phyloP scores from a whole-genome alignment of 129 eudicot species.

The Pseudognaphalium luteoalbum region DNA sequence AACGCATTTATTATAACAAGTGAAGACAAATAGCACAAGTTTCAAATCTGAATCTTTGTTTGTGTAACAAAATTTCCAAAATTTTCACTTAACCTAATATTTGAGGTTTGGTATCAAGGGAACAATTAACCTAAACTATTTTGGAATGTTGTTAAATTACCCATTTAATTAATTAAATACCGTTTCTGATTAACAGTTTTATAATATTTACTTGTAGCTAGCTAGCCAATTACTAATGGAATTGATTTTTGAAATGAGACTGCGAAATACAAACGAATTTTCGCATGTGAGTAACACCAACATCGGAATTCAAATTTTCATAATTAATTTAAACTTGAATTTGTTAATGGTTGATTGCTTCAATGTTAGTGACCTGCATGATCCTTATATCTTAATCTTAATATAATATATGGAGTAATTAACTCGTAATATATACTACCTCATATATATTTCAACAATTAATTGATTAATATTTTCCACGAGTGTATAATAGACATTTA shows the following conservation, averaged over 20 bases:
- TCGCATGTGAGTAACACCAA: slow-evolving; percentile 36
- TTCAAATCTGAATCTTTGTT: no score
- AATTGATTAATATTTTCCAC: no score
- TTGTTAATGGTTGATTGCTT: slow-evolving; percentile 26
- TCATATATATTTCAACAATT: no score
- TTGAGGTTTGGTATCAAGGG: no score
- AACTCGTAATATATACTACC: neutral
- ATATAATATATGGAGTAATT: neutral
- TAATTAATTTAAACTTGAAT: slow-evolving; percentile 22
- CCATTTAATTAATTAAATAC: neutral
- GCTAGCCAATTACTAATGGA: neutral
- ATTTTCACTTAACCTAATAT: no score
- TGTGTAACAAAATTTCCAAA: no score
- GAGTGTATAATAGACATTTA: no score
- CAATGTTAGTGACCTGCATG: slow-evolving; percentile 32
- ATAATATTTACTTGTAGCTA: no score
- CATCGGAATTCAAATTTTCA: slow-evolving; percentile 13
- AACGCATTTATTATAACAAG: no score
- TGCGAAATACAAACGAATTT: slow-evolving; percentile 17
- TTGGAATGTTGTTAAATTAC: neutral
- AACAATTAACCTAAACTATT: neutral
- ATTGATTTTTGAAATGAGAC: neutral
- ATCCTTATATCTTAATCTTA: slow-evolving; percentile 8
- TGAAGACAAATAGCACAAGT: no score
- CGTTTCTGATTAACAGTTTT: neutral